phyloP scores from a whole-genome alignment of 1,284 basidiomycete genomes.

The Moesziomyces sp. region DNA sequence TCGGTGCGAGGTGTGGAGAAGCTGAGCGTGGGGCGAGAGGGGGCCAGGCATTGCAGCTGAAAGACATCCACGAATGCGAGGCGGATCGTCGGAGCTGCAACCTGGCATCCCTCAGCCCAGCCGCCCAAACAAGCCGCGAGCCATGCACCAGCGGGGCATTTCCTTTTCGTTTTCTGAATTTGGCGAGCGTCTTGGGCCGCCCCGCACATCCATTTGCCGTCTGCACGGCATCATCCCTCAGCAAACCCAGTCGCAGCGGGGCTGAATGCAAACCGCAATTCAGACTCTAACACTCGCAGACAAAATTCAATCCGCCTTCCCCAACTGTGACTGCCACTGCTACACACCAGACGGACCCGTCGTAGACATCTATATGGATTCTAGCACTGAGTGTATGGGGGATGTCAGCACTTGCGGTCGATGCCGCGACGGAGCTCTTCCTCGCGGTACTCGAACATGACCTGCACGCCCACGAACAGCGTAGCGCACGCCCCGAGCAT shows the following conservation, averaged over 20 bases:
- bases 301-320: no score
- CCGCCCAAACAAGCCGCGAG: not conserved
- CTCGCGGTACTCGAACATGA: constrained; percentile 76
- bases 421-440: constrained; percentile 53
- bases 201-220: no score
- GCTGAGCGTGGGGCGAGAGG: not conserved
- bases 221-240: no score
- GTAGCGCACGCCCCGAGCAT: constrained; percentile 75
- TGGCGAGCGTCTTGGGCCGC: no score
- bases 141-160: constrained; percentile 7
- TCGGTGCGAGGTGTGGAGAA: not conserved
- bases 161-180: not conserved
- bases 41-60: not conserved
- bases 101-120: not conserved
- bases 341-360: no score
- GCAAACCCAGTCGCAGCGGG: no score
- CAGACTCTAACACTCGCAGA: no score
- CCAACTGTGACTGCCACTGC: no score
- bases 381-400: not conserved
- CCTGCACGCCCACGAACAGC: constrained; percentile 84
- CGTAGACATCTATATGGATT: no score
- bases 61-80: not conserved
- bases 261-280: no score
- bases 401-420: constrained; percentile 40
- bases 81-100: constrained; percentile 1